Base-by-base conservation (phyloP, 306 rosid genomes). In the Mimosa bimucronata region DNA sequence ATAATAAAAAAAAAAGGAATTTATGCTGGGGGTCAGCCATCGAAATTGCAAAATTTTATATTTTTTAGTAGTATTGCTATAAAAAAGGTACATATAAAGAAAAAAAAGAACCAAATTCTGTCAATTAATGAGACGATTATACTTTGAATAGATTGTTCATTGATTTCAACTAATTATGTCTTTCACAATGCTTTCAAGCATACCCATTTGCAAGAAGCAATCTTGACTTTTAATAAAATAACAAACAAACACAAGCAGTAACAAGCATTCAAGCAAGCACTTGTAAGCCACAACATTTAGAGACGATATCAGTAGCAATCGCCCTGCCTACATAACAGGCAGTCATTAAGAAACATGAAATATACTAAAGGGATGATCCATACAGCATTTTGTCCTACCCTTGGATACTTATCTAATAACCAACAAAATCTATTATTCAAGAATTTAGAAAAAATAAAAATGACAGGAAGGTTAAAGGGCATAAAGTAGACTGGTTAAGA, bases 371-470 rank as follows among this genome's bases (percentile, higher is more conserved):
- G 38, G 38, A 29, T 57, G 64, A 57, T 23, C 30, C 65, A 58
- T 58, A 23, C 65, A 23, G 65, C 31, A 9, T 25, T 25, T 58
- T 58, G 5, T 2, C 65, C 14, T 58, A 23, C 65, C 31, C 31
- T 58, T 3, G 65, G 31, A 58, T 58, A 11, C 2, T 8, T 2
- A 58, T 23, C 65, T 9, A 6, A 58, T 23, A 3, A 15, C 29
- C 65, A 58, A 10, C 15, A 23, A 9, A 10, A 58, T n/a, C 0
- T 53, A 19, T 9, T 12, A 58, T 25, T 25, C 31, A 9, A 58
- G 65, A 58, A 58, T 58, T 58, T 58, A 15, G 45, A 55, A 68
- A 68, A 42, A 40, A 50, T 9, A 37, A 53, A 53, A 25, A 75
- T 15, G 6, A 13, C 9, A 6, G 26, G 7, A 75, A 37, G 14